A percentile compares a stretch with the other conserved stretches of the same genome.
phyloP scores from a whole-genome alignment of 305 asterid species.

The Fraxinus velutina region DNA sequence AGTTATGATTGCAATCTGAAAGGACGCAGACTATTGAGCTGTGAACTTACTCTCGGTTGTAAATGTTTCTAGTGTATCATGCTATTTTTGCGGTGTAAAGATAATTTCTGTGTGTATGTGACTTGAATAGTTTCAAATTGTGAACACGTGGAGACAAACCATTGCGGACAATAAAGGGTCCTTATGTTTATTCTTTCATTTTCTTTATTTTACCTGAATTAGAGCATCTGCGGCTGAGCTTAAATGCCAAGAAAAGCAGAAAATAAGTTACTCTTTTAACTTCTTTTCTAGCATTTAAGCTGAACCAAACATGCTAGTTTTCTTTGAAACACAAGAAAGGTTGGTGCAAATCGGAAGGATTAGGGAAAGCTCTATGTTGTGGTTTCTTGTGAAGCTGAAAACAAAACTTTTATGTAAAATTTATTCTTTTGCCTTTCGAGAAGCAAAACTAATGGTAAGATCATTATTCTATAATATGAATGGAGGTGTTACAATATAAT shows the following conservation, averaged over 20 bases:
- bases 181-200: background rate
- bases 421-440: background rate
- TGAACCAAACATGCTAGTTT: too few relatives aligned
- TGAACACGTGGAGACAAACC: background rate
- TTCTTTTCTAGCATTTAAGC: background rate
- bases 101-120: background rate
- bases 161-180: background rate
- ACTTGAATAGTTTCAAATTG: background rate
- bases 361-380: too few relatives aligned
- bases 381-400: too few relatives aligned
- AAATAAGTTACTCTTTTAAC: background rate
- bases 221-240: background rate
- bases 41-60: background rate
- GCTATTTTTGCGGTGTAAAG: background rate
- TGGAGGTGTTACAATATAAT: background rate
- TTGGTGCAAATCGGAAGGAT: background rate
- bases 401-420: too few relatives aligned
- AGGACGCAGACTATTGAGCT: background rate
- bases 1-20: background rate
- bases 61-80: background rate
- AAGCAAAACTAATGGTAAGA: background rate
- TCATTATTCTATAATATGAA: background rate
- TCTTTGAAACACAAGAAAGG: background rate
- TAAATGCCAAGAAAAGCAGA: background rate
- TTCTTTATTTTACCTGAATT: constrained; percentile 23